Evolutionary conservation across 2,329 filamentous ascomycete species (phyloP).

Genomic region (Claviceps quebecensis): DNA sequence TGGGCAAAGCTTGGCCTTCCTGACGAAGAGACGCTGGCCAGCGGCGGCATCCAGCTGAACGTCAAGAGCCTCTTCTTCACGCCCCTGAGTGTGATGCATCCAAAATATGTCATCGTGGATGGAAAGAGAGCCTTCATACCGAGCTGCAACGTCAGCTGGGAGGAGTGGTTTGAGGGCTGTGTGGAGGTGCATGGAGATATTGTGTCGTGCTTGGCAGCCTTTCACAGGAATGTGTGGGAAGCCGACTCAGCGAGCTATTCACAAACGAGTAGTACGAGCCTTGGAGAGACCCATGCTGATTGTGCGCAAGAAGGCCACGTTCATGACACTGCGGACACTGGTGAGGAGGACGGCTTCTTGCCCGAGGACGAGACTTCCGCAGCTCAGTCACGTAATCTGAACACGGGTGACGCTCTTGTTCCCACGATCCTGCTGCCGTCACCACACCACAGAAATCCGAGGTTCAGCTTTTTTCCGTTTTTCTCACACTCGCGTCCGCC

Average conservation of each 20-base stretch:
- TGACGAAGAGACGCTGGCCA: conserved; percentile 30
- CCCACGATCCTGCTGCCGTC: conserved; percentile 58
- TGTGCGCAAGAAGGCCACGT: neutral
- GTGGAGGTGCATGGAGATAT: conserved; percentile 50
- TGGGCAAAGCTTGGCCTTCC: conserved; percentile 58
- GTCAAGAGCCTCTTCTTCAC: conserved; percentile 69
- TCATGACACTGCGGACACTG: neutral
- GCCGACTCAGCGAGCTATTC: conserved; percentile 9
- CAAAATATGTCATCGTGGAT: conserved; percentile 69
- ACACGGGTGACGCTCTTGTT: conserved; percentile 12
- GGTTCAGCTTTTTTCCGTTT: conserved; percentile 46
- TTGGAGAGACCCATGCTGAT: neutral
- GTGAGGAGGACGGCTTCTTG: conserved; percentile 5
- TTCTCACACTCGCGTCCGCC: conserved; percentile 35
- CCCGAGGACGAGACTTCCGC: conserved; percentile 12
- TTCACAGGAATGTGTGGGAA: conserved; percentile 58
- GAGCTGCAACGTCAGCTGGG: conserved; percentile 77
- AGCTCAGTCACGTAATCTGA: conserved; percentile 16
- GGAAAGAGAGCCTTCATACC: conserved; percentile 52
- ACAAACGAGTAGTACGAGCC: neutral
- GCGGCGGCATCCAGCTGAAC: conserved; percentile 49
- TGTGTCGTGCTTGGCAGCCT: conserved; percentile 46
- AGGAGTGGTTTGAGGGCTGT: conserved; percentile 74
- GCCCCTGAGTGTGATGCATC: conserved; percentile 77
- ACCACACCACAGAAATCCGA: conserved; percentile 54